phyloP scores from a whole-genome alignment of 2,329 filamentous ascomycete genomes.

The Diplodia seriata region DNA sequence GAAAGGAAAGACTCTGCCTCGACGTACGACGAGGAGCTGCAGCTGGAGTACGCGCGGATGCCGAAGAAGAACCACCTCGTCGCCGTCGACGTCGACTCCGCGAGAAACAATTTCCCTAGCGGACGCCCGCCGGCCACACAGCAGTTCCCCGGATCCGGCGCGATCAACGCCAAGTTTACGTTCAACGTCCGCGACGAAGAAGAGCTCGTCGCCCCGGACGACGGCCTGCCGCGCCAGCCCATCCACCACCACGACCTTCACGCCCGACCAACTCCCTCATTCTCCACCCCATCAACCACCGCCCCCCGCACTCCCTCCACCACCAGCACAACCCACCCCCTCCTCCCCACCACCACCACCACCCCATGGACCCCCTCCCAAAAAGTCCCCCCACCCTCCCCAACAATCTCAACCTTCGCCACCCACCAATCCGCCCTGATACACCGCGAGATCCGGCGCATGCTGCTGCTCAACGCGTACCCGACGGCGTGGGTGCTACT shows the following conservation, averaged over 20 bases:
- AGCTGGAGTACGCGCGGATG: conserved; percentile 1
- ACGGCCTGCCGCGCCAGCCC: no score
- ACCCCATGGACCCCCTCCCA: no score
- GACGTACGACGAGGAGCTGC: conserved; percentile 3
- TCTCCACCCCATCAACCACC: no score
- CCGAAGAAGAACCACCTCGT: background rate
- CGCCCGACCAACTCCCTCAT: no score
- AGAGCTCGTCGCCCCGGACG: no score
- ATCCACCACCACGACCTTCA: no score
- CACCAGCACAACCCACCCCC: no score
- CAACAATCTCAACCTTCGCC: background rate
- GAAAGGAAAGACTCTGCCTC: background rate
- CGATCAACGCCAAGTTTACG: background rate
- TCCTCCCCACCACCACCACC: background rate
- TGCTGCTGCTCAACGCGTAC: conserved; percentile 46
- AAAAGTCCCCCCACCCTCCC: conserved; percentile 13
- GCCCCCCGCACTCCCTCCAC: no score
- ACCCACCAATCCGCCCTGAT: conserved; percentile 21
- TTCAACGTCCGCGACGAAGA: background rate
- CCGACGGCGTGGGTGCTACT: conserved; percentile 45
- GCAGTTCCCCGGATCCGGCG: background rate
- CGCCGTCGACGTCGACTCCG: no score
- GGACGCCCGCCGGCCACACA: background rate
- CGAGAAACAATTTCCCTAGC: no score
- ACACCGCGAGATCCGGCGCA: conserved; percentile 39